phyloP scores from a whole-genome alignment of 2,329 filamentous ascomycete species.

The Apiospora rasikravindrae region DNA sequence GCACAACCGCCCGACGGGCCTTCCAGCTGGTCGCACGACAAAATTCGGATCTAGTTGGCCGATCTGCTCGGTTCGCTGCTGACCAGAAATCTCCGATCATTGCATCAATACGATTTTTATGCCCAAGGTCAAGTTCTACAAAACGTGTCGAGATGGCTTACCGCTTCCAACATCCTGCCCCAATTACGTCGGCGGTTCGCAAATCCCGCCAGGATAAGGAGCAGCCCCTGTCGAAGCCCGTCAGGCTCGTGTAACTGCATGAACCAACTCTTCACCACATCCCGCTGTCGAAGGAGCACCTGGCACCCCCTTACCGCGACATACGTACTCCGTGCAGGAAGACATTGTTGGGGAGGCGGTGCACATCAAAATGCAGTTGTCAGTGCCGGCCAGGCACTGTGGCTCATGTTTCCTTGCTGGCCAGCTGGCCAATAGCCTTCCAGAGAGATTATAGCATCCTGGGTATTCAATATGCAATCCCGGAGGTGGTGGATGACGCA shows the following conservation, averaged over 20 bases:
- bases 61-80: slow-evolving; percentile 7
- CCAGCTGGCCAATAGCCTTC: background rate
- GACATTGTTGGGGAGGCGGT: background rate
- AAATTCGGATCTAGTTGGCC: slow-evolving; percentile 15
- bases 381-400: slow-evolving; percentile 1
- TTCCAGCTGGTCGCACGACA: slow-evolving; percentile 4
- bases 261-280: background rate
- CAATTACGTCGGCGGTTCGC: slow-evolving; percentile 2
- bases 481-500: background rate
- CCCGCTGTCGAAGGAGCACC: background rate
- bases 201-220: background rate
- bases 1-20: background rate
- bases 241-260: slow-evolving; percentile 11
- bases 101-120: background rate
- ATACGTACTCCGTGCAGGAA: background rate
- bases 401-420: background rate
- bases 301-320: background rate
- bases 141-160: slow-evolving; percentile 1
- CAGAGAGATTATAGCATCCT: background rate
- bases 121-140: background rate
- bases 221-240: background rate
- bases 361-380: slow-evolving; percentile 1
- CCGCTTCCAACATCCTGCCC: background rate
- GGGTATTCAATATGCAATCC: background rate
- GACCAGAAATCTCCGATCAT: slow-evolving; percentile 4